phyloP scores from a whole-genome alignment of 805 yeast genomes.

The Wickerhamiella kurtzmanii region DNA sequence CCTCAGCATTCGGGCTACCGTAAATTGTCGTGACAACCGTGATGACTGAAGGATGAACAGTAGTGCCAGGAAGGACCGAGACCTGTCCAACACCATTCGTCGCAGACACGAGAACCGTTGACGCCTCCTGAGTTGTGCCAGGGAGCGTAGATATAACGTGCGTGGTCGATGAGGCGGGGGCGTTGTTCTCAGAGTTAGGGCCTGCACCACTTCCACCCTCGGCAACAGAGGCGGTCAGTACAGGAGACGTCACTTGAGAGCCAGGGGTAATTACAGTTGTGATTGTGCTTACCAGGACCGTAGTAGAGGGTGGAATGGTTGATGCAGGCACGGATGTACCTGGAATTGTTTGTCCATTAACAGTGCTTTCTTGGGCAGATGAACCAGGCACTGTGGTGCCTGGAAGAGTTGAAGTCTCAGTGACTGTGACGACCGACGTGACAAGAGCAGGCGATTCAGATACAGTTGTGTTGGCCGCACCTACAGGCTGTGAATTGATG shows the following conservation, averaged over 20 bases:
- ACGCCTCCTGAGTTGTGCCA: slow-evolving; percentile 5
- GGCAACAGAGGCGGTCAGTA: not conserved
- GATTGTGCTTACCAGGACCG: slow-evolving; percentile 8
- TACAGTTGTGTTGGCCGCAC: not conserved
- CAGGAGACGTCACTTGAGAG: not conserved
- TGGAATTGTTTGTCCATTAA: slow-evolving; percentile 11
- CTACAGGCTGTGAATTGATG: no score
- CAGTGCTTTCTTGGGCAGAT: slow-evolving; percentile 3
- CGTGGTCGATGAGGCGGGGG: not conserved
- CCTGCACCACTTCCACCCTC: not conserved
- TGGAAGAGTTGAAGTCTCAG: slow-evolving; percentile 4
- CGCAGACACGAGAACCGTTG: slow-evolving; percentile 6
- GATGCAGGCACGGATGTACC: slow-evolving; percentile 13
- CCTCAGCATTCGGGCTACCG: slow-evolving; percentile 1
- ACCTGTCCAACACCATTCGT: slow-evolving; percentile 5
- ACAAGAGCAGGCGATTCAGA: not conserved
- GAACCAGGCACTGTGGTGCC: slow-evolving; percentile 8
- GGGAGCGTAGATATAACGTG: slow-evolving; percentile 1
- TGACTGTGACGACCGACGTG: not conserved
- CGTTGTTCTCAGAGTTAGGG: not conserved
- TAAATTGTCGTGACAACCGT: slow-evolving; percentile 7
- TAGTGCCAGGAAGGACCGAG: slow-evolving; percentile 4
- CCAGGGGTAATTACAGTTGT: slow-evolving; percentile 3
- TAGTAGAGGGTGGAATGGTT: slow-evolving; percentile 10
- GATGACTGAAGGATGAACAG: slow-evolving; percentile 5